phyloP scores from a whole-genome alignment of 129 eudicot genomes.

The Sambucus nigra region DNA sequence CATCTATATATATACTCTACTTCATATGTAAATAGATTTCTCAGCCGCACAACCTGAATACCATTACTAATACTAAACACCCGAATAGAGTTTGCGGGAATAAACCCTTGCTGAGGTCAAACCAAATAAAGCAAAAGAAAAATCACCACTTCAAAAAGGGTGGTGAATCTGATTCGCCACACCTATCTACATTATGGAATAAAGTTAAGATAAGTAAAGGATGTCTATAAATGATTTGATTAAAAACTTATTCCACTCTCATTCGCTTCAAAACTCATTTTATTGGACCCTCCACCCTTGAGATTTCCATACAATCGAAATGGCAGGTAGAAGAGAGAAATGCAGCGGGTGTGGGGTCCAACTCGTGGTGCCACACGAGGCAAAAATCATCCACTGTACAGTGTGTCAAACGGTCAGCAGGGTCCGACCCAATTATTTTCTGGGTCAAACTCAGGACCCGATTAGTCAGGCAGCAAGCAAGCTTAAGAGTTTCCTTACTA shows the following conservation, averaged over 20 bases:
- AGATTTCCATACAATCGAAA: conserved; percentile 8
- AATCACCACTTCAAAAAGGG: conserved; percentile 1
- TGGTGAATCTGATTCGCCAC: conserved; percentile 13
- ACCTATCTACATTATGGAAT: conserved; percentile 1
- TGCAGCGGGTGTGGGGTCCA: conserved; percentile 19
- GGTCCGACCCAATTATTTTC: conserved; percentile 9
- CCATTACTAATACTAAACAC: background rate
- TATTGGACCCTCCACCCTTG: conserved; percentile 1
- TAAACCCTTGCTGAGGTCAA: background rate
- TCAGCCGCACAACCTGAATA: too few species aligned
- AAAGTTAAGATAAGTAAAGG: conserved; percentile 7
- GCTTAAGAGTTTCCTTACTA: conserved; percentile 6
- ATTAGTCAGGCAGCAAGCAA: conserved; percentile 10
- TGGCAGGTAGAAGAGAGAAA: conserved; percentile 20
- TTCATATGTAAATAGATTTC: too few species aligned
- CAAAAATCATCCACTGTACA: conserved; percentile 15
- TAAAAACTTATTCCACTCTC: background rate
- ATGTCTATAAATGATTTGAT: too few species aligned
- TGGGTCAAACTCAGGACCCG: conserved; percentile 13
- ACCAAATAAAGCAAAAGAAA: background rate
- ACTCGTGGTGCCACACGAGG: conserved; percentile 6
- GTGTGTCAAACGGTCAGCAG: conserved; percentile 13
- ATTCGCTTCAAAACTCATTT: background rate
- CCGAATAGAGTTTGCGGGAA: background rate
- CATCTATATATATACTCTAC: background rate